Conservation (phyloP, 2,329 filamentous ascomycete species). For the Cladophialophora bantiana region DNA sequence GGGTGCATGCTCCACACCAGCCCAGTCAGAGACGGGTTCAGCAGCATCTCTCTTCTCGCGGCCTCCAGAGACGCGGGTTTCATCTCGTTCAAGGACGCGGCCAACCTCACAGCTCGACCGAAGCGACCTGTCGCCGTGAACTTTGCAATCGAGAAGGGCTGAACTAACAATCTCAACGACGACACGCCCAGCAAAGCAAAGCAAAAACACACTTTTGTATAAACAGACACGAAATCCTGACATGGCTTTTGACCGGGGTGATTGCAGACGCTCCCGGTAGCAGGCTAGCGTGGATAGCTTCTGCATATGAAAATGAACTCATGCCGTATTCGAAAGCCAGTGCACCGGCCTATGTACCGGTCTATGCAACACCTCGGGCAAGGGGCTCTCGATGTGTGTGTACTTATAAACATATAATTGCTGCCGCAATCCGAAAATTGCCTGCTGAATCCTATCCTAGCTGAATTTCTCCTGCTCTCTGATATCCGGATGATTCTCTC, state of each 20-base stretch:
- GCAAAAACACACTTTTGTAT: neutral
- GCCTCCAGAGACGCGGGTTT: conserved; percentile 4
- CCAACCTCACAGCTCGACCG: neutral
- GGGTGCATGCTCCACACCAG: conserved; percentile 14
- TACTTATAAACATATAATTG: too few relatives aligned
- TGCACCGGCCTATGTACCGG: neutral
- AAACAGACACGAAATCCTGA: too few relatives aligned
- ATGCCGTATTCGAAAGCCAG: neutral
- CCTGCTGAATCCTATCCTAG: too few relatives aligned
- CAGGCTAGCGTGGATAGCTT: neutral
- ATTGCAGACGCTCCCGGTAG: too few relatives aligned
- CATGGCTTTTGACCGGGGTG: neutral
- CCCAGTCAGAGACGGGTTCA: conserved; percentile 24
- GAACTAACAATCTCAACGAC: neutral
- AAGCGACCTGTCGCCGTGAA: neutral
- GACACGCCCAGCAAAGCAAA: neutral
- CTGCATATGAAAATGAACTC: neutral
- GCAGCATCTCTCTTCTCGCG: conserved; percentile 22
- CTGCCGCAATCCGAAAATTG: too few relatives aligned
- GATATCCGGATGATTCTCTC: too few relatives aligned
- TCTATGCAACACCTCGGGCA: too few relatives aligned
- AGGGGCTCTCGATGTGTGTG: too few relatives aligned
- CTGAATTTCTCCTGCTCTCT: too few relatives aligned
- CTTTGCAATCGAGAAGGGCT: neutral
- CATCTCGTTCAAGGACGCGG: neutral